phyloP scores from a whole-genome alignment of 345 rosid species.

The Reutealis trisperma region DNA sequence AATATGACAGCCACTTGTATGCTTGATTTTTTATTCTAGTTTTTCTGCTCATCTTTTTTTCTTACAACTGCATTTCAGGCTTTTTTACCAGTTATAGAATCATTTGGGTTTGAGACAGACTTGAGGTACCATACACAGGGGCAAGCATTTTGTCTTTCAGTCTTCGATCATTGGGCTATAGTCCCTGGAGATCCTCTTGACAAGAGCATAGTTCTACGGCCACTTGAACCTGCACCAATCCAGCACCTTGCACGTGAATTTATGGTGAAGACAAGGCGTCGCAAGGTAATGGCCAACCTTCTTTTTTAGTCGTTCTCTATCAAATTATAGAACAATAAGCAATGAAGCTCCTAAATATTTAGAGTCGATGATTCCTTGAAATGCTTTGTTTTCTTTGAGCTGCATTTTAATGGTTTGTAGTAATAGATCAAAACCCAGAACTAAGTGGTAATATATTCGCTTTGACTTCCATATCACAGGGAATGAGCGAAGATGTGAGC shows the following conservation, averaged over 20 bases:
- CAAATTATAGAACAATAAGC: background rate
- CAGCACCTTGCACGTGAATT: slow-evolving; percentile 91
- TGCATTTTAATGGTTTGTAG: background rate
- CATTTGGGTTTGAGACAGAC: slow-evolving; percentile 93
- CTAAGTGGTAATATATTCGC: background rate
- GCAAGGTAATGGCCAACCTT: slow-evolving; percentile 52
- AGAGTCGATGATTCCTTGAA: background rate
- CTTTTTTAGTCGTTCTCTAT: background rate
- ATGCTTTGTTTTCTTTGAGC: background rate
- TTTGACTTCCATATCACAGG: slow-evolving; percentile 38
- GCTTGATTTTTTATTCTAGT: background rate
- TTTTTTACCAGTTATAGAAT: slow-evolving; percentile 82
- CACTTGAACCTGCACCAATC: slow-evolving; percentile 88
- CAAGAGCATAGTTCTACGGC: slow-evolving; percentile 77
- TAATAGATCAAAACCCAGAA: background rate
- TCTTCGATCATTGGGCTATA: slow-evolving; percentile 89
- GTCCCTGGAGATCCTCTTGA: slow-evolving; percentile 97
- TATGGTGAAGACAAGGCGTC: slow-evolving; percentile 84
- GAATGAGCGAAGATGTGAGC: slow-evolving; percentile 93
- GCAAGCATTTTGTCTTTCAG: slow-evolving; percentile 78
- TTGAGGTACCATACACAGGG: slow-evolving; percentile 90
- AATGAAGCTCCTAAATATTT: background rate
- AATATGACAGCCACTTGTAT: background rate
- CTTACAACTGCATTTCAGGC: slow-evolving; percentile 50
- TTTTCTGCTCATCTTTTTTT: background rate